Base-by-base conservation (phyloP, 2,329 filamentous ascomycete genomes). In the Fusarium sp. region DNA sequence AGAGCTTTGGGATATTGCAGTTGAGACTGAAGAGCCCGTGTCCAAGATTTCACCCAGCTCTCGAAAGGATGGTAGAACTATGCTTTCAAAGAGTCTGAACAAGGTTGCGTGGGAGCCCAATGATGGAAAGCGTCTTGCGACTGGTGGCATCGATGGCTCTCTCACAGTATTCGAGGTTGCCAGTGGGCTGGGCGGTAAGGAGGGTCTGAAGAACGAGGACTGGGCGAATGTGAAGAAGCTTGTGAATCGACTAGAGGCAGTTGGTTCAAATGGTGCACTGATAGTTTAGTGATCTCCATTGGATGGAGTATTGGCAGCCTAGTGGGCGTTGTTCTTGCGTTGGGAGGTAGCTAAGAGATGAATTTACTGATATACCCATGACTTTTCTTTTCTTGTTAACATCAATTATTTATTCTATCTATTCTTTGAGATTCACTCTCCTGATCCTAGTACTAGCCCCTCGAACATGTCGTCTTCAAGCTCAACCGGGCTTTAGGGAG, bases 121-220 rank as follows among this genome's bases (percentile, higher is more conserved):
- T 46, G 95, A 98, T 78, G 97, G 96, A 52, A 92, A 92, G 81
- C 88, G 93, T 55, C 84, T 98, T 54, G 96, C 95, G 3, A 94
- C 94, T 1, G 97, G 96, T 46, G 96, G 96, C 7, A 91, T 99
- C 67, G 95, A 98, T 77, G 95, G 95, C 14, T 90, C 94, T 3
- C 86, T 98, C 26, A 97, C 93, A 1, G 90, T 99, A 11, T 99
- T 98, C 78, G 96, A 99, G 82, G 95, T 99, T 61, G 91, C 94
- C 27, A 84, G 87, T 76, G 89, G 95, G 73, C 80, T 97, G 14
- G 94, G 95, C 30, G 95, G 94, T n/a, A 91, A 92, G 73, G 96
- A 98, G 77, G 88, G 89, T 37, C 87, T 93, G 41, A 92, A 92
- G 79, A 90, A 90, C 56, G 96, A 99, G 77, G 95, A 98, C 80